phyloP scores from a whole-genome alignment of 2,329 filamentous ascomycete genomes.

The Colletotrichum shisoi region DNA sequence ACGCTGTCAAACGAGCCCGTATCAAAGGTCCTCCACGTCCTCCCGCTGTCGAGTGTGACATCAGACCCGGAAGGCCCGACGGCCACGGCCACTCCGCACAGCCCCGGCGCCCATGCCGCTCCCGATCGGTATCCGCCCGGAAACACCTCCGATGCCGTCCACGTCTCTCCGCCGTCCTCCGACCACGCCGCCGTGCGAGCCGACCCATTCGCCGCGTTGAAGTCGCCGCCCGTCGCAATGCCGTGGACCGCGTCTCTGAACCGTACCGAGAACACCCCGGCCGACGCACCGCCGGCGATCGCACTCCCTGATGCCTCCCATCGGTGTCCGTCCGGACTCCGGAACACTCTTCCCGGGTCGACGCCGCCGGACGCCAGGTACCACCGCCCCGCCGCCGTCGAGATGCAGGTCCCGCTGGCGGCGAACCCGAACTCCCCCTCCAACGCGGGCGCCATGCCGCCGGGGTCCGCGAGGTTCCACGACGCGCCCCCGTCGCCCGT shows the following conservation, averaged over 20 bases:
- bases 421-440: constrained; percentile 47
- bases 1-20: constrained; percentile 47
- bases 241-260: constrained; percentile 45
- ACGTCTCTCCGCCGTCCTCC: constrained; percentile 45
- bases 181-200: constrained; percentile 45
- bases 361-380: constrained; percentile 46
- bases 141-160: constrained; percentile 42
- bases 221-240: constrained; percentile 48
- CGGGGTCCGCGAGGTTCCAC: constrained; percentile 43
- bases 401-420: constrained; percentile 48
- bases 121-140: constrained; percentile 48
- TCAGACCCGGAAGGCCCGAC: constrained; percentile 49
- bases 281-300: constrained; percentile 44
- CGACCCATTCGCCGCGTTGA: constrained; percentile 41
- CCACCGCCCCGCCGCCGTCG: constrained; percentile 44
- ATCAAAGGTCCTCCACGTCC: constrained; percentile 45
- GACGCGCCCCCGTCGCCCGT: constrained; percentile 45
- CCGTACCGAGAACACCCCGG: constrained; percentile 47
- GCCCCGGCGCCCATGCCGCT: constrained; percentile 44
- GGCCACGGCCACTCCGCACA: constrained; percentile 43
- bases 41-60: constrained; percentile 45
- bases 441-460: constrained; percentile 43
- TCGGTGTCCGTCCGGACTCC: constrained; percentile 42
- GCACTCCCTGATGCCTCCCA: constrained; percentile 45
- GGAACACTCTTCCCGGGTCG: constrained; percentile 45